Conservation (phyloP, 2,329 filamentous ascomycete species). For the Byssoonygena ceratinophila region DNA sequence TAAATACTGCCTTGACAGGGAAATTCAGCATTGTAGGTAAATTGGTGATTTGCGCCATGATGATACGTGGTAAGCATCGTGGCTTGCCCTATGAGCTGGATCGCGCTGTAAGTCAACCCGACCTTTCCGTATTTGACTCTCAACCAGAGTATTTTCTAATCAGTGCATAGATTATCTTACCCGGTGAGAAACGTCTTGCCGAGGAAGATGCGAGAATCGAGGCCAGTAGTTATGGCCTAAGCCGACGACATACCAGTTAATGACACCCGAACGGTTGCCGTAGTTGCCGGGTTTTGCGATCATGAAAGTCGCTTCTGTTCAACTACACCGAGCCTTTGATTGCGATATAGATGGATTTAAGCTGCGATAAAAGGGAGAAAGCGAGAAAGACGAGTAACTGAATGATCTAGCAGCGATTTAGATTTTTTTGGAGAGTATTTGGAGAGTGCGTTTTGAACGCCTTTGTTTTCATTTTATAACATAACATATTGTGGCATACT, state of each 20-base stretch:
- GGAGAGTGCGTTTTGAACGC: too few species aligned
- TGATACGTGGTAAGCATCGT: conserved; percentile 47
- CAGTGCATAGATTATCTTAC: conserved; percentile 12
- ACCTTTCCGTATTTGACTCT: neutral
- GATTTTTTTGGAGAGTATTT: too few species aligned
- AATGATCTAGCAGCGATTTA: too few species aligned
- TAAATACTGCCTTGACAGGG: conserved; percentile 30
- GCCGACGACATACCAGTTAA: conserved; percentile 12
- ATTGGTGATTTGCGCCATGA: conserved; percentile 45
- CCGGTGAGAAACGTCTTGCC: conserved; percentile 10
- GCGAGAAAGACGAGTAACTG: too few species aligned
- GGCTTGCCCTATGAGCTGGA: conserved; percentile 48
- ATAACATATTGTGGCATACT: too few species aligned
- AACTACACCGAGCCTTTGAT: neutral
- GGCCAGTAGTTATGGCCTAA: neutral
- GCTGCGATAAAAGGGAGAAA: neutral
- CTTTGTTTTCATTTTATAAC: too few species aligned
- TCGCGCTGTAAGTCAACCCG: conserved; percentile 23
- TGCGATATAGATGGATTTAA: too few species aligned
- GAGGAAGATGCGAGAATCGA: conserved; percentile 12
- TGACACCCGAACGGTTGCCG: neutral
- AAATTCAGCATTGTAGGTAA: conserved; percentile 42
- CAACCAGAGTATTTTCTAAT: neutral
- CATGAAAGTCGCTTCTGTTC: too few species aligned
- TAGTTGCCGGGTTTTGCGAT: too few species aligned